These are phyloP conservation scores for Jamesozyma hellenica DNA, from an alignment of 805 yeast species.

Conservation along the genomic window DNA sequence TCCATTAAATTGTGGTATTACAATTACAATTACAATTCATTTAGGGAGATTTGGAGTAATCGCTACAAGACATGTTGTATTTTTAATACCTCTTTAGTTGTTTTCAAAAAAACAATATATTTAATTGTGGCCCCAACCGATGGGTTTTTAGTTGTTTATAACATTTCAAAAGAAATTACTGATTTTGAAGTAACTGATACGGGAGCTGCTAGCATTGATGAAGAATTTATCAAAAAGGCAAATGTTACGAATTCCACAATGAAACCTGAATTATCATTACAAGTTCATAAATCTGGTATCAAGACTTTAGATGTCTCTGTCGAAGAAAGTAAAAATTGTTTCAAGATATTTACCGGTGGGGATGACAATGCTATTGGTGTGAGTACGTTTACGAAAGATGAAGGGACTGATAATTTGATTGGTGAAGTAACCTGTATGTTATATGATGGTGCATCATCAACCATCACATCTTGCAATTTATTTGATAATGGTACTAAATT, in stretches of 20 bases:
- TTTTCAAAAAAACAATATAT: slow-evolving; percentile 21
- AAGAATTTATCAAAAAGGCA: neutral
- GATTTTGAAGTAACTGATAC: slow-evolving; percentile 5
- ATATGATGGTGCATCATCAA: slow-evolving; percentile 69
- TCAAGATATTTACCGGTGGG: slow-evolving; percentile 65
- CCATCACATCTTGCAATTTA: slow-evolving; percentile 57
- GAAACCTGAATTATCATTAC: slow-evolving; percentile 29
- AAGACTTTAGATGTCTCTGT: slow-evolving; percentile 42
- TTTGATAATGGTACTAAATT: slow-evolving; percentile 27
- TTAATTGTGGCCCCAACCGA: slow-evolving; percentile 68
- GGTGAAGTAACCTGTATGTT: slow-evolving; percentile 26
- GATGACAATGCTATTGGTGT: slow-evolving; percentile 74
- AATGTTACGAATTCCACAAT: neutral
- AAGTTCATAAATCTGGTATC: slow-evolving; percentile 78
- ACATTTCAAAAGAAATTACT: slow-evolving; percentile 31
- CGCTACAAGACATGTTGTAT: slow-evolving; percentile 69
- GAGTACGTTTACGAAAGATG: slow-evolving; percentile 28
- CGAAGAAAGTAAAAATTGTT: slow-evolving; percentile 4
- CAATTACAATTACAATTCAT: slow-evolving; percentile 29
- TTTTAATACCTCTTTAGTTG: slow-evolving; percentile 46
- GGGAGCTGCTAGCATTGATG: neutral
- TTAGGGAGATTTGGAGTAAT: slow-evolving; percentile 38
- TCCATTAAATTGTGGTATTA: slow-evolving; percentile 56
- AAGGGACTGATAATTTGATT: slow-evolving; percentile 6
- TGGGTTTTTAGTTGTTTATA: slow-evolving; percentile 63